Base-by-base conservation (phyloP, 2,329 filamentous ascomycete species). In the Fusarium albidum region DNA sequence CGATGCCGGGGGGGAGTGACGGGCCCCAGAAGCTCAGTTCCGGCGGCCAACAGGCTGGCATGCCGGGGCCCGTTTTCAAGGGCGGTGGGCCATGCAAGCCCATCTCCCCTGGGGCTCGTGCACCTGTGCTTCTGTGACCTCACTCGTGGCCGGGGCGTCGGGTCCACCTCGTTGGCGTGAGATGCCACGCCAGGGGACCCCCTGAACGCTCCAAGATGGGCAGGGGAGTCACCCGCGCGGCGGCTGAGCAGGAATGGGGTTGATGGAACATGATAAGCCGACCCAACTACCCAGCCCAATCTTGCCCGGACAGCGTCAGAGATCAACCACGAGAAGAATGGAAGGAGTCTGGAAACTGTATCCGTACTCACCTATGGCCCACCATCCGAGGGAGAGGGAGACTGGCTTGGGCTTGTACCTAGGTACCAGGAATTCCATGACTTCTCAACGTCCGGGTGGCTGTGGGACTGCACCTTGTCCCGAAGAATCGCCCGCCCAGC, bases 21-120 rank as follows among this genome's bases (percentile, higher is more conserved):
- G 47, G 47, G 49, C 39, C 59, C 37, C 37, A 35, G 31, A 63
- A 40, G 49, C 33, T 43, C 38, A 42, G 26, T 38, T 48, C 43
- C 46, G 33, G 38, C 41, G 41, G 49, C 64, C 56, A 67, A 67
- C 59, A 55, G 63, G 63, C 65, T 66, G 57, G 49, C 56, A 63
- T 62, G 32, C 57, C 56, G 59, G 63, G 39, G 44, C 45, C 57
- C 62, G 55, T 61, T 50, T 53, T 38, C 52, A 48, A 52, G 54
- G 49, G 28, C 33, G n/a, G 47, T 46, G 55, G 53, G 18, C 40
- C 57, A 21, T 14, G 7, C 21, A 21, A 21, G 7, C n/a, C n/a
- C n/a, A n/a, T n/a, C 21, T 46, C 51, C 53, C 46, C 52, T 55
- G 49, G 49, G 43, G 38, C 49, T 49, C 46, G 37, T 49, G 47